These are phyloP conservation scores for Clonostachys rosea DNA, from an alignment of 2,329 filamentous ascomycete species.

Conservation along the genomic window DNA sequence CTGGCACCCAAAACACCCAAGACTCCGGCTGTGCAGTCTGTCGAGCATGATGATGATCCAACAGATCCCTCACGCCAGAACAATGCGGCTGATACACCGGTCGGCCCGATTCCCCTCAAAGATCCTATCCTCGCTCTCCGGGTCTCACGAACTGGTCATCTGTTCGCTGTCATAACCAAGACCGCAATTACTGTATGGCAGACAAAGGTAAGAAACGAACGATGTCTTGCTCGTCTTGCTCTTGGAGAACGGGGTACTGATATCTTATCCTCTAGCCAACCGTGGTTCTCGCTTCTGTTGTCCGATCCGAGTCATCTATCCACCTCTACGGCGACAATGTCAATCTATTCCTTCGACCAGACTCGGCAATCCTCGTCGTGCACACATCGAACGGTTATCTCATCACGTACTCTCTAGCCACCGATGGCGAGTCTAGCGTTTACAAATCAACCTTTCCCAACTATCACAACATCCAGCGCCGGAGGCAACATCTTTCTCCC, in stretches of 20 bases:
- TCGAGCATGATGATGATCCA: conserved; percentile 46
- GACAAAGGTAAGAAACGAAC: conserved; percentile 61
- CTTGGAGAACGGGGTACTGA: too few species aligned
- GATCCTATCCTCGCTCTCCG: conserved; percentile 71
- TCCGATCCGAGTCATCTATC: conserved; percentile 76
- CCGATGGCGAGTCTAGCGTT: conserved; percentile 75
- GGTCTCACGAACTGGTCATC: conserved; percentile 72
- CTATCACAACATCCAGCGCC: conserved; percentile 57
- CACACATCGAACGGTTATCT: conserved; percentile 83
- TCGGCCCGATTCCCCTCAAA: conserved; percentile 35
- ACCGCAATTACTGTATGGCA: conserved; percentile 94
- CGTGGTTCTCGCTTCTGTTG: conserved; percentile 78
- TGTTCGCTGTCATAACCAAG: conserved; percentile 82
- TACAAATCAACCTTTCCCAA: conserved; percentile 79
- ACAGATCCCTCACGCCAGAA: background rate
- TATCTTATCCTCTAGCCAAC: conserved; percentile 58
- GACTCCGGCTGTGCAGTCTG: conserved; percentile 53
- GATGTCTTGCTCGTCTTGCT: background rate
- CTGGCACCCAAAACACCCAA: conserved; percentile 48
- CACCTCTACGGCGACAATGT: conserved; percentile 81
- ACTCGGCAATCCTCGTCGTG: conserved; percentile 87
- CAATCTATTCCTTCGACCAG: conserved; percentile 80
- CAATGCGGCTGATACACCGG: conserved; percentile 12
- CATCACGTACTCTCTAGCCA: conserved; percentile 90
- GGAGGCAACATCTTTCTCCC: conserved; percentile 56